Percentiles rank a stretch among this genome's conserved stretches.
Conservation (phyloP, 2,329 filamentous ascomycete species). For the Huntiella decipiens region DNA sequence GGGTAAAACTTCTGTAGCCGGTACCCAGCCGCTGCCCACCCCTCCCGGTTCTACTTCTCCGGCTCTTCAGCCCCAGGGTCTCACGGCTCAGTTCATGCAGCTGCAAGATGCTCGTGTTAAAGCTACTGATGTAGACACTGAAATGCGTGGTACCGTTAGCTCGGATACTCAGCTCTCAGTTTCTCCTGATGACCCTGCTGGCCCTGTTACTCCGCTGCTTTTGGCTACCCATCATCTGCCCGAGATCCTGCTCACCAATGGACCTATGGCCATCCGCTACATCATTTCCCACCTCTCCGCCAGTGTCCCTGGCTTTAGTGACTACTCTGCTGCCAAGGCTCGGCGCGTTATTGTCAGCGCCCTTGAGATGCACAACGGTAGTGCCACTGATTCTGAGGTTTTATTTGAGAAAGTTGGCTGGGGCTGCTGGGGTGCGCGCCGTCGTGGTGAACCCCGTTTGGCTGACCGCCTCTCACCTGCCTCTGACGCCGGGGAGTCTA, state of each 20-base stretch:
- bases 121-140: constrained; percentile 68
- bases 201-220: constrained; percentile 67
- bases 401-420: constrained; percentile 92
- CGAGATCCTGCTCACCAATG: constrained; percentile 73
- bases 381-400: constrained; percentile 45
- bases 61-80: constrained; percentile 61
- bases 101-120: constrained; percentile 40
- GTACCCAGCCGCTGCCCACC: constrained; percentile 49
- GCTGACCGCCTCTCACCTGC: constrained; percentile 20
- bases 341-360: constrained; percentile 82
- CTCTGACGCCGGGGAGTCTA: constrained; percentile 16
- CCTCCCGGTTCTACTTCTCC: constrained; percentile 93
- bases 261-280: constrained; percentile 82
- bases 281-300: constrained; percentile 90
- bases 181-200: constrained; percentile 47
- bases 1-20: too few relatives aligned
- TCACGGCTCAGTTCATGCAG: constrained; percentile 50
- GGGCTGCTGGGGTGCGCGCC: constrained; percentile 83
- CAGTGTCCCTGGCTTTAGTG: constrained; percentile 78
- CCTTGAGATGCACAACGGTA: constrained; percentile 52
- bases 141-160: constrained; percentile 47
- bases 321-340: constrained; percentile 76
- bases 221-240: constrained; percentile 81
- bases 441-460: constrained; percentile 42
- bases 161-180: constrained; percentile 22